Evolutionary conservation across 495 filamentous ascomycete species (phyloP).

Genomic region (Daldinia bambusicola): DNA sequence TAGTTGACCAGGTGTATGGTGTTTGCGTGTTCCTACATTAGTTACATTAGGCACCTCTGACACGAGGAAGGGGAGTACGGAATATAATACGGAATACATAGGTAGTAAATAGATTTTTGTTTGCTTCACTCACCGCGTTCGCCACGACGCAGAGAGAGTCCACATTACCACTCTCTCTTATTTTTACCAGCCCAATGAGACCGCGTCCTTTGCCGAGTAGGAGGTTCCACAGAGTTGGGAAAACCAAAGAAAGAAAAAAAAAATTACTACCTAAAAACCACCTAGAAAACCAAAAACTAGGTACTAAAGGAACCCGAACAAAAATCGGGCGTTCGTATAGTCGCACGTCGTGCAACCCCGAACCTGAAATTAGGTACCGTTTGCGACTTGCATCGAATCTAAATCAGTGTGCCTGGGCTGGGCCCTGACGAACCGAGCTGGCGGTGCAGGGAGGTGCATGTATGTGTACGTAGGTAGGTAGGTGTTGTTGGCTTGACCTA

Average conservation of each 20-base stretch:
- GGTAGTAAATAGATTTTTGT: not conserved
- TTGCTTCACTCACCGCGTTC: conserved; percentile 17
- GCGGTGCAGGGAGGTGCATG: no score
- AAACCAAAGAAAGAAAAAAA: conserved; percentile 3
- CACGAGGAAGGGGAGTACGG: not conserved
- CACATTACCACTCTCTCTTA: conserved; percentile 17
- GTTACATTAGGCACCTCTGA: not conserved
- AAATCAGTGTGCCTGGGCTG: no score
- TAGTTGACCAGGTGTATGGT: not conserved
- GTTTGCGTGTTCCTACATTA: not conserved
- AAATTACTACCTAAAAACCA: no score
- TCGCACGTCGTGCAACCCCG: conserved; percentile 25
- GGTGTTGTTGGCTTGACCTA: no score
- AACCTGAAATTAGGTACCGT: not conserved
- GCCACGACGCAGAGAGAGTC: conserved; percentile 15
- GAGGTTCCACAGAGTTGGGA: conserved; percentile 43
- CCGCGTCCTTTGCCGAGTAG: conserved; percentile 34
- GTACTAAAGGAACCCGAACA: no score
- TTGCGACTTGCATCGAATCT: conserved; percentile 23
- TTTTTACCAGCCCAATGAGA: conserved; percentile 36
- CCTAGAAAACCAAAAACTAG: no score
- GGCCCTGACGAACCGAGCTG: conserved; percentile 28
- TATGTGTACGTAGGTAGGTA: no score
- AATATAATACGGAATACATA: no score
- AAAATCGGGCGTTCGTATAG: not conserved